Evolutionary conservation across 1,139 yeast species (phyloP).

Genomic region (Zhuliangozyma parablackwelliae): DNA sequence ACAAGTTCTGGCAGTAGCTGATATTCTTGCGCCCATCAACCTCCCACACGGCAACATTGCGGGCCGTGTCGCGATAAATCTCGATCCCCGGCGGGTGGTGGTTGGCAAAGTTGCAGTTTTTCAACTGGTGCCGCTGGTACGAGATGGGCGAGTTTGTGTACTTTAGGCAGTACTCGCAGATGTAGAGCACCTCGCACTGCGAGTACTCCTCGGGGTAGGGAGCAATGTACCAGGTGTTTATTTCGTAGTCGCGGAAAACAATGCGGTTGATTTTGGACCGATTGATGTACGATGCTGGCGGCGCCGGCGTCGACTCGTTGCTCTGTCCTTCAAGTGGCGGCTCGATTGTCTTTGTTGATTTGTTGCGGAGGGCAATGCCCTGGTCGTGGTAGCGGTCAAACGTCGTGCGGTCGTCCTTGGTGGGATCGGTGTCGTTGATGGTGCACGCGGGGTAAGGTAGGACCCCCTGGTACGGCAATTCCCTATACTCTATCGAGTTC

Average conservation of each 20-base stretch:
- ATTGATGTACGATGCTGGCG: slow-evolving; percentile 8
- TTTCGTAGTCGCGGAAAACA: slow-evolving; percentile 66
- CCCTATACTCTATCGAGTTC: slow-evolving; percentile 14
- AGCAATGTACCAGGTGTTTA: slow-evolving; percentile 88
- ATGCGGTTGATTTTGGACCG: slow-evolving; percentile 45
- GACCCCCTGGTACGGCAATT: slow-evolving; percentile 64
- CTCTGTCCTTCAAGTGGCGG: slow-evolving; percentile 1
- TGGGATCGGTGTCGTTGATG: slow-evolving; percentile 61
- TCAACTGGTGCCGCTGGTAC: slow-evolving; percentile 63
- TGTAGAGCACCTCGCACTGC: slow-evolving; percentile 54
- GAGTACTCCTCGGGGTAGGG: slow-evolving; percentile 91
- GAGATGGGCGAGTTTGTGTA: slow-evolving; percentile 72
- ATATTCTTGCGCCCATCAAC: slow-evolving; percentile 86
- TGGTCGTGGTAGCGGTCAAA: slow-evolving; percentile 34
- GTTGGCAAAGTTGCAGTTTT: slow-evolving; percentile 53
- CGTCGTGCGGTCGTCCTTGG: slow-evolving; percentile 40
- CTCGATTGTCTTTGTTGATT: slow-evolving; percentile 1
- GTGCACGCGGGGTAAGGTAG: slow-evolving; percentile 55
- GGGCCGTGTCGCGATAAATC: slow-evolving; percentile 61
- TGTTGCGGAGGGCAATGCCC: slow-evolving; percentile 20
- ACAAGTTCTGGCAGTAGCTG: slow-evolving; percentile 80
- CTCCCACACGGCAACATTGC: slow-evolving; percentile 72
- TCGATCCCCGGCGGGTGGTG: slow-evolving; percentile 88
- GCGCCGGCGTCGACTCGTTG: slow-evolving; percentile 15
- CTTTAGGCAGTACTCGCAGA: slow-evolving; percentile 84